Base-by-base conservation (phyloP, 2,329 filamentous ascomycete genomes). In the Diaporthe ampelina region DNA sequence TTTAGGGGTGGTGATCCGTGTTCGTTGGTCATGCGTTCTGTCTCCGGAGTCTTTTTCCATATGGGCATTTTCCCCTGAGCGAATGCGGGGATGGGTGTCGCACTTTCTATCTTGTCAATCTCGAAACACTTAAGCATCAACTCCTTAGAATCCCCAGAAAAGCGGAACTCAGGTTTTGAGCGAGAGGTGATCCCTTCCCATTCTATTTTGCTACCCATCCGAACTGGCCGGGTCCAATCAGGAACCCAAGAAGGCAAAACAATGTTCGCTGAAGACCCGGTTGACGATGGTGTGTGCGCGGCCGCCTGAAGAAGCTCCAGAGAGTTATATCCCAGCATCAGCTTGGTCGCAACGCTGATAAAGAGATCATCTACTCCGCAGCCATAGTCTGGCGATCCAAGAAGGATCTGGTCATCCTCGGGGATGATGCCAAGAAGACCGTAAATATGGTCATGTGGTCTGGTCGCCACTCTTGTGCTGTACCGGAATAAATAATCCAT, bases 401-500 rank as follows among this genome's bases (percentile, higher is more conserved):
- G 2, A 11, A 59, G n/a, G 10, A 4, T 24, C 17, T n/a, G 32
- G 1, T 40, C 57, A 8, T 17, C 24, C 5, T 21, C 13, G 8
- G 32, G 6, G 4, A 59, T 24, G 1, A 59, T 15, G 2, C 57
- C 57, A 1, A 59, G 15, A 24, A 59, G 11, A 11, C 57, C 57
- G 6, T 59, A 59, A 21, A 59, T 40, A 37, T 40, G 57, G 21
- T 59, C 57, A 21, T 59, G 57, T 40, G 57, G 32, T 40, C 11
- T 40, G 21, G 11, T 59, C 1, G 57, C 32, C 1, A 17, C 6
- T 59, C 32, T 11, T 29, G 6, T n/a, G 5, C 57, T 13, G 32
- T 8, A 24, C 1, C 0, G 1, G 32, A 8, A 8, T 6, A 58
- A n/a, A 9, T 24, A 1, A 4, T 13, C 3, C 2, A 21, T 0